phyloP scores from a whole-genome alignment of 176 grass and related monocot genomes.

The Cocos nucifera region DNA sequence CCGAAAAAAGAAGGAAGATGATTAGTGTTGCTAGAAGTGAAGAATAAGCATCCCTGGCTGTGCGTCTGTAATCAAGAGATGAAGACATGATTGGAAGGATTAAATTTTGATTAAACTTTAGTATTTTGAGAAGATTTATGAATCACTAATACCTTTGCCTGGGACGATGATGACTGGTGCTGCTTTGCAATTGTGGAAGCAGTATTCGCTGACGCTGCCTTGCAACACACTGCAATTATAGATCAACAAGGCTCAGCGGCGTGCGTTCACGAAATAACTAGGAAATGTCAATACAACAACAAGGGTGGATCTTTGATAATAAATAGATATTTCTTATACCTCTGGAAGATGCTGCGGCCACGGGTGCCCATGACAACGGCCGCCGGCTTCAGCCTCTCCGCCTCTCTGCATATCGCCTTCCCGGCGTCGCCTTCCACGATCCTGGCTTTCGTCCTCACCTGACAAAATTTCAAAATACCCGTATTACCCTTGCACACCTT shows the following conservation, averaged over 20 bases:
- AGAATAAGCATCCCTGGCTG: background rate
- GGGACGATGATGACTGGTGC: conserved; percentile 83
- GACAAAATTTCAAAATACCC: conserved; percentile 3
- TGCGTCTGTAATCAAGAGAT: conserved; percentile 2
- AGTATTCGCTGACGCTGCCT: conserved; percentile 78
- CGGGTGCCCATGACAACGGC: conserved; percentile 77
- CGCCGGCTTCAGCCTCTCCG: conserved; percentile 64
- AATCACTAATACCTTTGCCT: conserved; percentile 49
- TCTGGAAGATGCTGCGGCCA: conserved; percentile 57
- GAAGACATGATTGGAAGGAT: background rate
- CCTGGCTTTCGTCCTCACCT: conserved; percentile 59
- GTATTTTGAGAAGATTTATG: conserved; percentile 17
- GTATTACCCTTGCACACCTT: no score
- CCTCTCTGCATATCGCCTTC: conserved; percentile 67
- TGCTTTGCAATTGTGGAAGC: conserved; percentile 90
- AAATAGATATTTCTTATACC: conserved; percentile 19
- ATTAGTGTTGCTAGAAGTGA: background rate
- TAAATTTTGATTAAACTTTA: no score
- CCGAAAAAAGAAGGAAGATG: background rate
- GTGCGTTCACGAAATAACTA: no score
- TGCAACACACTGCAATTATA: conserved; percentile 55
- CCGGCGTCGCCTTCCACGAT: conserved; percentile 72
- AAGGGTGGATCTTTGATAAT: no score
- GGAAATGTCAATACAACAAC: no score
- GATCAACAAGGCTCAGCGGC: no score